Evolutionary conservation across 2,329 filamentous ascomycete species (phyloP).

Genomic region (Colletotrichum scovillei): DNA sequence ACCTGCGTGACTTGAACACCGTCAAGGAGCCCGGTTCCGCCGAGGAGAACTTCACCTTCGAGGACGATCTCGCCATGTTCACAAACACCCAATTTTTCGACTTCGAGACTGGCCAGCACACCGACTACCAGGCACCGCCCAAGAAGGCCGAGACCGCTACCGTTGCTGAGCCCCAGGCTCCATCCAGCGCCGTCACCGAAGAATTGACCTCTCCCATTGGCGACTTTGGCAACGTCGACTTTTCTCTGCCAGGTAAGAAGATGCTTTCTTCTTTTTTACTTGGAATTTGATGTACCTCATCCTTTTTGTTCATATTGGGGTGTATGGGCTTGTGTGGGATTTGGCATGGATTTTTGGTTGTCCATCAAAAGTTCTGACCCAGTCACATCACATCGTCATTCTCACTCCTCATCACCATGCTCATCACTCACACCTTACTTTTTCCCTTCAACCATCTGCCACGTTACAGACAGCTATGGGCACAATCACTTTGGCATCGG

Average conservation of each 20-base stretch:
- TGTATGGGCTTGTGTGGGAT: neutral
- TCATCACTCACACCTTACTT: neutral
- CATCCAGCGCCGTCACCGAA: slow-evolving; percentile 39
- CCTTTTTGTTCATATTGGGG: neutral
- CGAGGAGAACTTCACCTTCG: slow-evolving; percentile 72
- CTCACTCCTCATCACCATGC: neutral
- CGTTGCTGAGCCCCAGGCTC: slow-evolving; percentile 40
- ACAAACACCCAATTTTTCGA: slow-evolving; percentile 87
- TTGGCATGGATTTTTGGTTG: neutral
- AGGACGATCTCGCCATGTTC: slow-evolving; percentile 81
- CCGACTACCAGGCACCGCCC: slow-evolving; percentile 65
- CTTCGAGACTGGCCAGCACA: slow-evolving; percentile 74
- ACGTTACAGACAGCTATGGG: neutral
- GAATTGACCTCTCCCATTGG: slow-evolving; percentile 51
- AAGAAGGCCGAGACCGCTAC: slow-evolving; percentile 52
- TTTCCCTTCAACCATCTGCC: neutral
- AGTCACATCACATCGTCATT: neutral
- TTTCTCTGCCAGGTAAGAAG: slow-evolving; percentile 58
- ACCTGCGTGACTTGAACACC: slow-evolving; percentile 87
- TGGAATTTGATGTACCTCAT: slow-evolving; percentile 2
- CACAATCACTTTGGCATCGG: neutral
- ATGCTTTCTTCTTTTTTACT: slow-evolving; percentile 34
- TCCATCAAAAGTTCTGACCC: neutral
- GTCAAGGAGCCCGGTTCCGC: slow-evolving; percentile 67
- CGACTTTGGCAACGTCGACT: slow-evolving; percentile 61